A percentile compares a stretch with the other conserved stretches of the same genome.
Evolutionary conservation across 371 early-diverging fungal species (phyloP).

Genomic region (Capniomyces stellatus): DNA sequence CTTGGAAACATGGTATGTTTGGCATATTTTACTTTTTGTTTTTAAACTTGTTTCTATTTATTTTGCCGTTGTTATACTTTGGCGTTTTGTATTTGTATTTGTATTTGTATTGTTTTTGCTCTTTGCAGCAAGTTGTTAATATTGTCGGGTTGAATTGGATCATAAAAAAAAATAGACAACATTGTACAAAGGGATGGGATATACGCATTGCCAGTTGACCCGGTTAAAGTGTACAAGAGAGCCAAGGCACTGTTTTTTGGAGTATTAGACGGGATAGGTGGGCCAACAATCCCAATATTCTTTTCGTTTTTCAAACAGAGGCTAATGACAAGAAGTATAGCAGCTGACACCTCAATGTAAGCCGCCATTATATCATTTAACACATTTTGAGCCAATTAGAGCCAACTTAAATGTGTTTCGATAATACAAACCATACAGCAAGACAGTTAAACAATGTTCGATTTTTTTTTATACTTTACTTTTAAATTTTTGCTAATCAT

Average conservation of each 20-base stretch:
- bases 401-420: too few relatives aligned
- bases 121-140: too few relatives aligned
- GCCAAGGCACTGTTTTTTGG: conserved; percentile 20
- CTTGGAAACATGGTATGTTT: conserved; percentile 25
- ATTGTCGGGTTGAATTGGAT: too few relatives aligned
- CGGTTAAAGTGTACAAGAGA: conserved; percentile 19
- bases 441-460: conserved; percentile 16
- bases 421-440: too few relatives aligned
- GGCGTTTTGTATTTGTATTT: background rate
- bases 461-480: background rate
- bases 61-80: background rate
- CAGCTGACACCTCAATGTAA: conserved; percentile 4
- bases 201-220: conserved; percentile 18
- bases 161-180: conserved; percentile 1
- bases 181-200: conserved; percentile 5
- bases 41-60: background rate
- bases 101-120: too few relatives aligned
- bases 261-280: conserved; percentile 24
- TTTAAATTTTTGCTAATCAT: background rate
- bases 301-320: conserved; percentile 7
- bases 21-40: conserved; percentile 5
- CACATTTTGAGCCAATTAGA: too few relatives aligned
- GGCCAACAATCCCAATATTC: conserved; percentile 21
- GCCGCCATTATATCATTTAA: conserved; percentile 9
- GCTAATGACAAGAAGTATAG: background rate